A percentile compares a stretch with the other conserved stretches of the same genome.
Evolutionary conservation across 176 grass and related monocot genomes (phyloP).

Genomic region (Raddia guianensis): DNA sequence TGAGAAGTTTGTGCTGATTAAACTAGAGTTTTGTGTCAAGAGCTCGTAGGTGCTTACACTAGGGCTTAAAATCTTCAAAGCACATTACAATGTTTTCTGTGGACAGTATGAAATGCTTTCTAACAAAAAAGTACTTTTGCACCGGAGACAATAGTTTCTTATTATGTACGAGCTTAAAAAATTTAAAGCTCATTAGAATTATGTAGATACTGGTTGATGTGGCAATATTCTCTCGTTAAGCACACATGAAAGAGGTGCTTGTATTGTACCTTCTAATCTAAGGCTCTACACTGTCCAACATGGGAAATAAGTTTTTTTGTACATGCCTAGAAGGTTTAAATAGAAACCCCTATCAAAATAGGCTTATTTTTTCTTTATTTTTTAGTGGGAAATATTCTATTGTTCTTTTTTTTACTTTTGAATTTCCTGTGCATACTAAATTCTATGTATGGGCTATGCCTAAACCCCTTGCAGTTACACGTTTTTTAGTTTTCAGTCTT

Average conservation of each 20-base stretch:
- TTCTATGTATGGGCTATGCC: neutral
- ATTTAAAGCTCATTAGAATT: too few relatives aligned
- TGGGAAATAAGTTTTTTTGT: neutral
- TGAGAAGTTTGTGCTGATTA: too few relatives aligned
- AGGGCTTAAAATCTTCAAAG: too few relatives aligned
- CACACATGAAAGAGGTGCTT: neutral
- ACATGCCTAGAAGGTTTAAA: neutral
- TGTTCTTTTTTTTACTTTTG: neutral
- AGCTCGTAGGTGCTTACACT: too few relatives aligned
- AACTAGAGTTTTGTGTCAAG: too few relatives aligned
- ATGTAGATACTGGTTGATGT: too few relatives aligned
- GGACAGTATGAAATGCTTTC: neutral
- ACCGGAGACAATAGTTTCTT: too few relatives aligned
- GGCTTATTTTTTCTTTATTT: neutral
- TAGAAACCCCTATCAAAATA: neutral
- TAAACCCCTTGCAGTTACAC: neutral
- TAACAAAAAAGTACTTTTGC: too few relatives aligned
- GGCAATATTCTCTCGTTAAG: neutral
- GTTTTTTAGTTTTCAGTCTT: neutral
- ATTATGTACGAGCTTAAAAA: too few relatives aligned
- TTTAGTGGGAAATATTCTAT: neutral
- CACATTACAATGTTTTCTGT: too few relatives aligned
- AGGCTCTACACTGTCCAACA: neutral
- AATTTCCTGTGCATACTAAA: neutral
- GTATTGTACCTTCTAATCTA: neutral